Conservation (phyloP, 768 basidiomycete genomes). For the Hygrocybe punicea region DNA sequence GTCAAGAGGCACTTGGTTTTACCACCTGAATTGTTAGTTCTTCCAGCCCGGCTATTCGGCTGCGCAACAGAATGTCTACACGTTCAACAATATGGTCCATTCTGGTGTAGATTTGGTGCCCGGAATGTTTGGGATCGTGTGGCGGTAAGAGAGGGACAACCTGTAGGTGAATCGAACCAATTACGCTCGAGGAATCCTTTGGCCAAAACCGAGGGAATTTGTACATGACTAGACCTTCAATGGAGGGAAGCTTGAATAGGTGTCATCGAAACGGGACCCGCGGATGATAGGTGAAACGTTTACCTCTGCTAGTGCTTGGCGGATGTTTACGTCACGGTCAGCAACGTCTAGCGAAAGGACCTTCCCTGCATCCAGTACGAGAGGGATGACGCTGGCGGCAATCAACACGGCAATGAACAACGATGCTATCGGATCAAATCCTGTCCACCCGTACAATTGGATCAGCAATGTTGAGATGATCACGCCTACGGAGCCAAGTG, state of each 20-base stretch:
- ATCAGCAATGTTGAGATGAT: conserved; percentile 96
- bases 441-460: conserved; percentile 96
- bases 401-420: conserved; percentile 95
- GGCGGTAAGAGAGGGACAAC: conserved; percentile 62
- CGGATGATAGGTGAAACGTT: conserved; percentile 15
- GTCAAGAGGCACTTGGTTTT: background rate
- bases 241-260: conserved; percentile 61
- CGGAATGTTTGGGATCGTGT: conserved; percentile 54
- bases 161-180: conserved; percentile 91
- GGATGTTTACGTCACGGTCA: conserved; percentile 52
- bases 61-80: conserved; percentile 69
- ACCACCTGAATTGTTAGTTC: conserved; percentile 92
- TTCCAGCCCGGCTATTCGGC: conserved; percentile 74
- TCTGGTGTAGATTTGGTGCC: conserved; percentile 50
- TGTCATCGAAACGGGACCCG: background rate
- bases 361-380: conserved; percentile 90
- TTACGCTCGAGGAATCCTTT: conserved; percentile 77
- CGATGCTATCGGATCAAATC: conserved; percentile 97
- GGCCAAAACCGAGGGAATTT: conserved; percentile 90
- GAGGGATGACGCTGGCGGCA: conserved; percentile 90
- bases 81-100: conserved; percentile 70
- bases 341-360: conserved; percentile 85
- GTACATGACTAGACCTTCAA: conserved; percentile 83
- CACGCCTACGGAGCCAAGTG: conserved; percentile 94
- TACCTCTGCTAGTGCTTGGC: conserved; percentile 62